A percentile compares a stretch with the other conserved stretches of the same genome.
Evolutionary conservation across 1,284 basidiomycete species (phyloP).

Genomic region (Schizopora paradoxa): DNA sequence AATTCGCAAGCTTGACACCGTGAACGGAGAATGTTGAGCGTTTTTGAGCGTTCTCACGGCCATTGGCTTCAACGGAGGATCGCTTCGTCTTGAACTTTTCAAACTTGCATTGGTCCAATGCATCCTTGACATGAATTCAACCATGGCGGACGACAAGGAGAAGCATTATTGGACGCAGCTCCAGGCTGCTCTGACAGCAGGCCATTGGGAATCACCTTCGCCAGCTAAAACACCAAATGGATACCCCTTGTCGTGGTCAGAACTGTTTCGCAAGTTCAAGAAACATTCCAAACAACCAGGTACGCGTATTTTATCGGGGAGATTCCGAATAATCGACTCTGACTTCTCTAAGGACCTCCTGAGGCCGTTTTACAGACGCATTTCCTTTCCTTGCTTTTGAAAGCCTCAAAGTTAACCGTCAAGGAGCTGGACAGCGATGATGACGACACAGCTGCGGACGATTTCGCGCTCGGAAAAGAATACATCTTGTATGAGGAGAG

Average conservation of each 20-base stretch:
- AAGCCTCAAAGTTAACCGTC: slow-evolving; percentile 34
- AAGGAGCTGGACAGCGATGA: slow-evolving; percentile 36
- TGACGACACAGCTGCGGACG: slow-evolving; percentile 31
- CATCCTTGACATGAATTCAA: not conserved
- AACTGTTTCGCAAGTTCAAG: slow-evolving; percentile 82
- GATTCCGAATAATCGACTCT: not conserved
- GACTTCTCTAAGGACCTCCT: slow-evolving; percentile 40
- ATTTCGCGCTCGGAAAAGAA: slow-evolving; percentile 47
- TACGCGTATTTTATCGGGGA: slow-evolving; percentile 1
- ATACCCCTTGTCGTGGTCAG: slow-evolving; percentile 62
- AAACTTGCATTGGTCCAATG: not conserved
- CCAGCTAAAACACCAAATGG: slow-evolving; percentile 65
- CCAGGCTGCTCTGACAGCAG: slow-evolving; percentile 57
- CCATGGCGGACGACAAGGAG: slow-evolving; percentile 50
- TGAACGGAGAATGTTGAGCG: too few relatives aligned
- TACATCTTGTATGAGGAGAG: slow-evolving; percentile 50
- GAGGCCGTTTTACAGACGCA: slow-evolving; percentile 66
- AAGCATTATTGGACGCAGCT: slow-evolving; percentile 72
- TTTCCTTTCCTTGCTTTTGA: slow-evolving; percentile 53
- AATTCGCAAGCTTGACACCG: too few relatives aligned
- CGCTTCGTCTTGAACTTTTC: too few relatives aligned
- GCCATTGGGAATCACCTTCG: slow-evolving; percentile 53
- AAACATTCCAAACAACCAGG: slow-evolving; percentile 58
- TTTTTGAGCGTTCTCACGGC: too few relatives aligned
- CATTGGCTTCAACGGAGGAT: too few relatives aligned